Evolutionary conservation across 75 land plant species (phyloP).

Genomic region (Azolla pinnata): DNA sequence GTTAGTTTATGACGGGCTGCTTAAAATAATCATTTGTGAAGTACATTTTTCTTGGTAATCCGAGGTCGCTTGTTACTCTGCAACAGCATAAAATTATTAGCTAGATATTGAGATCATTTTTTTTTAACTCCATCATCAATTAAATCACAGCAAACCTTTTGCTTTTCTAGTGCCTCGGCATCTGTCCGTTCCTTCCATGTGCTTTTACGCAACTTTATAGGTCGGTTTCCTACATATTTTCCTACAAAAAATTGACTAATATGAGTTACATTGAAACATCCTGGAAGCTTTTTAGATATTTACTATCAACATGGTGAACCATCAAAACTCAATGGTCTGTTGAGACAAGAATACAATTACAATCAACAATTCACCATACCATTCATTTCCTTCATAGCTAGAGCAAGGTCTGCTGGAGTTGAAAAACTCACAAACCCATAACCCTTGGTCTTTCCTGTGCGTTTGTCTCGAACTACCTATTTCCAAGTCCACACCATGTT

Average conservation of each 20-base stretch:
- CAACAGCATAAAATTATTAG: no score
- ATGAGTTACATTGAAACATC: not conserved
- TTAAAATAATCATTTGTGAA: no score
- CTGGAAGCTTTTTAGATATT: not conserved
- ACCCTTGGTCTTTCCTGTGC: constrained; percentile 94
- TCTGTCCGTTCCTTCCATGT: constrained; percentile 93
- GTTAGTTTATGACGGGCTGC: no score
- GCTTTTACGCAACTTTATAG: constrained; percentile 92
- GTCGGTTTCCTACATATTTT: constrained; percentile 95
- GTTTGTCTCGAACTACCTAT: constrained; percentile 94
- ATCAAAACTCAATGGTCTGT: no score
- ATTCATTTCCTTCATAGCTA: constrained; percentile 94
- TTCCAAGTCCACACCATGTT: no score
- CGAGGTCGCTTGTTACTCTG: no score
- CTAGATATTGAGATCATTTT: no score
- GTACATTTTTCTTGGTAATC: no score
- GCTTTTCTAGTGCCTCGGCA: constrained; percentile 59
- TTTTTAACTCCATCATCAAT: no score
- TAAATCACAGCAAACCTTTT: constrained; percentile 75
- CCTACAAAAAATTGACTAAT: constrained; percentile 31
- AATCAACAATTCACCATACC: constrained; percentile 55
- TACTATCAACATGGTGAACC: no score
- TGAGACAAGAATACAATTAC: no score
- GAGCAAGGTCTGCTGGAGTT: constrained; percentile 75
- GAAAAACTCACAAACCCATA: constrained; percentile 96